Base-by-base conservation (phyloP, 2,329 filamentous ascomycete genomes). In the Graphilbum ipis-grandicollis region DNA sequence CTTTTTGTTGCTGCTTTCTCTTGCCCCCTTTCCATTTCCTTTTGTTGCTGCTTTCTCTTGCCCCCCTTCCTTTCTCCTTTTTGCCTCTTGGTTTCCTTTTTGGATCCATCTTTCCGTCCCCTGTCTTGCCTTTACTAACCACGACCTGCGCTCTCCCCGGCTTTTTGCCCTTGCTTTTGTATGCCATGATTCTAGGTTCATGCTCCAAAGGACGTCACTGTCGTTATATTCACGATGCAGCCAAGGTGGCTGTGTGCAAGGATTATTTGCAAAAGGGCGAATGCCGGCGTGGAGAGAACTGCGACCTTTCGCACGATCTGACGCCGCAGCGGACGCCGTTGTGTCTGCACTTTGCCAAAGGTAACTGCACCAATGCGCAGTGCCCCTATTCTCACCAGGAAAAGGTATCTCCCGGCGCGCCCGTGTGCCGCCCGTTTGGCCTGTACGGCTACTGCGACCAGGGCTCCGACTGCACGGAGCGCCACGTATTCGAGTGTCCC, bases 401-500 rank as follows among this genome's bases (percentile, higher is more conserved):
- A 48, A 70, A 75, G 52, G 75, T 90, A 47, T 75, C 79, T 46
- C 72, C 80, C 46, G 68, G 69, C 52, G 83, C 86, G 35, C 75
- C 70, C 22, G 82, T 94, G 34, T 98, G 90, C 60, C 71, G 75
- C 48, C 60, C 72, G 17, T 96, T 98, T 62, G 88, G 82, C 21
- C 72, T 75, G 37, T 70, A 86, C 50, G 88, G 90, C 37, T 96
- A 85, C 57, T 96, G 90, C 62, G 76, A 80, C 43, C 81, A 80
- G 53, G 90, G 88, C 42, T 67, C 69, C 39, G 58, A 66, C 38
- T 96, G 90, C 58, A 58, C 71, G 41, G 75, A 90, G 44, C 79
- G 85, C 42, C 90, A 98, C 61, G 79, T 88, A 40, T 79, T 79
- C 58, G 88, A 96, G 57, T 96, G 90, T 57, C 88, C 90, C 43